phyloP scores from a whole-genome alignment of 371 early-diverging fungal genomes.

The Syncephalastrum racemosum region DNA sequence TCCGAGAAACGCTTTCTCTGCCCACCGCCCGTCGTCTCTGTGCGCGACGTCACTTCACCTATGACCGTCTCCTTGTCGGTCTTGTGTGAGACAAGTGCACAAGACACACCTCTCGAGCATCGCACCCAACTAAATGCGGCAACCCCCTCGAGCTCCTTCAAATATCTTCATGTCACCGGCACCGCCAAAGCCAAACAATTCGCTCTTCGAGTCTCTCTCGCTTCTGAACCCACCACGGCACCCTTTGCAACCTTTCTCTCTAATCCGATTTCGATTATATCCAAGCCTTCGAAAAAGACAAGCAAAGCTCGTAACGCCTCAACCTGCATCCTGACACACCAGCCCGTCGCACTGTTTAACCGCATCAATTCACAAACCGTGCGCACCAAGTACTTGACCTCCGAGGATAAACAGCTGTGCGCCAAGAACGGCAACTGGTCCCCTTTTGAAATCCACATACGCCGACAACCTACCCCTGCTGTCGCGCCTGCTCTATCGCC shows the following conservation, averaged over 20 bases:
- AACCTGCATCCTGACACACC: conserved; percentile 71
- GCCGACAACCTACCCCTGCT: conserved; percentile 40
- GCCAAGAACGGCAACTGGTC: conserved; percentile 82
- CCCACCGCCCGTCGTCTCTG: conserved; percentile 80
- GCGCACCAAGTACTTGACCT: conserved; percentile 79
- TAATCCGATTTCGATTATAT: conserved; percentile 74
- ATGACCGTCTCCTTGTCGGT: conserved; percentile 64
- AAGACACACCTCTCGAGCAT: too few species aligned
- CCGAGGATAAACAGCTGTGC: conserved; percentile 54
- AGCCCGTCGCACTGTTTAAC: conserved; percentile 72
- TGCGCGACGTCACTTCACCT: conserved; percentile 25
- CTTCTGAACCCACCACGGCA: conserved; percentile 33
- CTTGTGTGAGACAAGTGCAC: conserved; percentile 37
- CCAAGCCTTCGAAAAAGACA: conserved; percentile 87
- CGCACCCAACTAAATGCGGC: conserved; percentile 24
- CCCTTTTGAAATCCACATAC: conserved; percentile 69
- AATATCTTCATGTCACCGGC: conserved; percentile 75
- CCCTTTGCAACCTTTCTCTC: conserved; percentile 67
- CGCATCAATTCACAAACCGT: conserved; percentile 90
- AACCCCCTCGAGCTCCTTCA: conserved; percentile 38
- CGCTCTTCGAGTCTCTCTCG: conserved; percentile 52
- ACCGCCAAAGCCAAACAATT: conserved; percentile 82
- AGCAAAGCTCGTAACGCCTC: conserved; percentile 77
- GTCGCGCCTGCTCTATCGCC: conserved; percentile 1
- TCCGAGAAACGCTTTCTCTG: conserved; percentile 86